A percentile compares a stretch with the other conserved stretches of the same genome.
Conservation (phyloP, 768 basidiomycete species). For the Xerocomellus dryophilus region DNA sequence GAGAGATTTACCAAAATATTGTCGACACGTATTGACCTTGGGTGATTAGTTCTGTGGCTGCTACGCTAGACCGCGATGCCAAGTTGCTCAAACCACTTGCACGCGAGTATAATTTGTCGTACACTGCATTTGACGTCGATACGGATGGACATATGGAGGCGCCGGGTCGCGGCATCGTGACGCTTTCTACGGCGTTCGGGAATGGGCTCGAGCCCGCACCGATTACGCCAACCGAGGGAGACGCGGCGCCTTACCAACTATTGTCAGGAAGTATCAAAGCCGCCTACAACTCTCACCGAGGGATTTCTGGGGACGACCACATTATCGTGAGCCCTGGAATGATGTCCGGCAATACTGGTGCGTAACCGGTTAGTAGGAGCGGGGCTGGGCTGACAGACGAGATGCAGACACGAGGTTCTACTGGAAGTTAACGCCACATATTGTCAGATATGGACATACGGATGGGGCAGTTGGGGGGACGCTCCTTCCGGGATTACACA, state of each 20-base stretch:
- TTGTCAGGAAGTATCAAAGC: conserved; percentile 66
- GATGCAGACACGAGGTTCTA: conserved; percentile 43
- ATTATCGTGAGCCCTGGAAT: conserved; percentile 50
- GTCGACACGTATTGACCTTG: neutral
- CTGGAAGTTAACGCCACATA: conserved; percentile 49
- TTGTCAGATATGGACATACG: conserved; percentile 61
- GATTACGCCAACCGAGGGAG: conserved; percentile 43
- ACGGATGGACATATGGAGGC: conserved; percentile 33
- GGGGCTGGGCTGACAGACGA: neutral
- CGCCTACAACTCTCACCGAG: conserved; percentile 50
- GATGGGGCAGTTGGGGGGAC: conserved; percentile 29
- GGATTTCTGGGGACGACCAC: conserved; percentile 31
- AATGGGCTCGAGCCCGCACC: conserved; percentile 63
- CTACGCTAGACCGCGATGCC: conserved; percentile 44
- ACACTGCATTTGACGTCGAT: conserved; percentile 51
- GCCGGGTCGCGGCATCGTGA: conserved; percentile 44
- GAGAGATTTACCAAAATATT: conserved; percentile 2
- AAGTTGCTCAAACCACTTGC: conserved; percentile 45
- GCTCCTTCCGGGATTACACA: conserved; percentile 51
- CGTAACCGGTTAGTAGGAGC: neutral
- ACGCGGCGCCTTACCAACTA: conserved; percentile 41
- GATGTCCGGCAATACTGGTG: conserved; percentile 55
- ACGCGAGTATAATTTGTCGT: conserved; percentile 52
- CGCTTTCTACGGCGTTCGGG: conserved; percentile 46
- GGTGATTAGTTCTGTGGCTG: conserved; percentile 36